Evolutionary conservation across 768 basidiomycete genomes (phyloP).

Genomic region (Auricularia cornea): DNA sequence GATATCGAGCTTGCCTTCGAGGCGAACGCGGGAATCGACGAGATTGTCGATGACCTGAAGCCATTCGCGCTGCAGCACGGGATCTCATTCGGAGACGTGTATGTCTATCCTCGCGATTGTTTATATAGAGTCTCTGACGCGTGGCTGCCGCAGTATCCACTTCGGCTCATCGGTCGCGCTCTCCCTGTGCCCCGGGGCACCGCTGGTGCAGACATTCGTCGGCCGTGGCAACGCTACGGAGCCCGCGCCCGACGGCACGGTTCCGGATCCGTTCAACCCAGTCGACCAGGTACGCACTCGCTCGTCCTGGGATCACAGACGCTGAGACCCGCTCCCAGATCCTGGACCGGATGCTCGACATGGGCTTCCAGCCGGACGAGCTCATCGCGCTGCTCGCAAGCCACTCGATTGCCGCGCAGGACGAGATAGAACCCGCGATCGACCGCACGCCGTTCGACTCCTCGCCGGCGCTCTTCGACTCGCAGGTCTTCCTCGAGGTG

Average conservation of each 20-base stretch:
- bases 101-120: conserved; percentile 13
- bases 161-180: conserved; percentile 15
- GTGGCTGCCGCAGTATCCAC: conserved; percentile 8
- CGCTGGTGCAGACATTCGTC: conserved; percentile 13
- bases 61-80: conserved; percentile 12
- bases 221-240: conserved; percentile 12
- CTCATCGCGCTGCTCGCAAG: conserved; percentile 18
- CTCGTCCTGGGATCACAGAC: too few species aligned
- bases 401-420: conserved; percentile 18
- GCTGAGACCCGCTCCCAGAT: conserved; percentile 10
- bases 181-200: conserved; percentile 18
- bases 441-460: conserved; percentile 19
- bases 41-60: conserved; percentile 14
- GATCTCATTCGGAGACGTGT: not conserved
- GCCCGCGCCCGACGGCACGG: conserved; percentile 11
- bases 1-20: conserved; percentile 16
- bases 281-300: conserved; percentile 2
- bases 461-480: conserved; percentile 13
- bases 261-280: conserved; percentile 16
- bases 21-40: conserved; percentile 19
- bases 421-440: conserved; percentile 20
- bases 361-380: conserved; percentile 16
- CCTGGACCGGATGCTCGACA: conserved; percentile 17
- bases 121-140: not conserved
- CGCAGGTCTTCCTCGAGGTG: conserved; percentile 18